A percentile compares a stretch with the other conserved stretches of the same genome.
These are phyloP conservation scores for Aspergillus sp. DNA, from an alignment of 2,329 filamentous ascomycete genomes.

Conservation along the genomic window DNA sequence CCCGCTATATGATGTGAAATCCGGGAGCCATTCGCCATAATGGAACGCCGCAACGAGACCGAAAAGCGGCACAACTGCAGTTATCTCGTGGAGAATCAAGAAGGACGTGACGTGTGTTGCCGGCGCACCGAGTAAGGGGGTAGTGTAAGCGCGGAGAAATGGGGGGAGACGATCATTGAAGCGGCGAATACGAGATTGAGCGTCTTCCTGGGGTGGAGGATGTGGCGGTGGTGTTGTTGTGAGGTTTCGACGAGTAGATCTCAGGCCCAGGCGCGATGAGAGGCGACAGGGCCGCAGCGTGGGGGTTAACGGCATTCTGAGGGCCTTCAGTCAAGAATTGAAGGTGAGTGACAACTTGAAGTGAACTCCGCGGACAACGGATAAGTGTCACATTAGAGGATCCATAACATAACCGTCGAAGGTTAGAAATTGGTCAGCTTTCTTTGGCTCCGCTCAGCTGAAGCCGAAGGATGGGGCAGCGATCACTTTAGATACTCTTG, in stretches of 20 bases:
- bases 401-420: neutral
- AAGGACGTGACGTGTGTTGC: conserved; percentile 83
- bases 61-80: conserved; percentile 77
- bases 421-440: neutral
- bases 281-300: conserved; percentile 15
- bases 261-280: conserved; percentile 12
- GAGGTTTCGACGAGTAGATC: conserved; percentile 19
- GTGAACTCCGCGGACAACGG: neutral
- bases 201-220: conserved; percentile 21
- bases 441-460: neutral
- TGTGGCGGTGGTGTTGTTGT: conserved; percentile 24
- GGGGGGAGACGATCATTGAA: conserved; percentile 57
- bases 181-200: conserved; percentile 32
- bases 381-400: neutral
- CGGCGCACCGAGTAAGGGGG: conserved; percentile 71
- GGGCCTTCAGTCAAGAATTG: too few species aligned
- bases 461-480: neutral
- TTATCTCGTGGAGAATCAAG: conserved; percentile 86
- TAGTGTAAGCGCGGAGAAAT: conserved; percentile 68
- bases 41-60: conserved; percentile 77
- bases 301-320: neutral
- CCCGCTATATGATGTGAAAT: conserved; percentile 38
- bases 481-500: neutral
- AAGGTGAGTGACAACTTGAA: too few species aligned
- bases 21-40: conserved; percentile 72